Conservation (phyloP, 306 rosid species). For the Ceratonia siliqua region DNA sequence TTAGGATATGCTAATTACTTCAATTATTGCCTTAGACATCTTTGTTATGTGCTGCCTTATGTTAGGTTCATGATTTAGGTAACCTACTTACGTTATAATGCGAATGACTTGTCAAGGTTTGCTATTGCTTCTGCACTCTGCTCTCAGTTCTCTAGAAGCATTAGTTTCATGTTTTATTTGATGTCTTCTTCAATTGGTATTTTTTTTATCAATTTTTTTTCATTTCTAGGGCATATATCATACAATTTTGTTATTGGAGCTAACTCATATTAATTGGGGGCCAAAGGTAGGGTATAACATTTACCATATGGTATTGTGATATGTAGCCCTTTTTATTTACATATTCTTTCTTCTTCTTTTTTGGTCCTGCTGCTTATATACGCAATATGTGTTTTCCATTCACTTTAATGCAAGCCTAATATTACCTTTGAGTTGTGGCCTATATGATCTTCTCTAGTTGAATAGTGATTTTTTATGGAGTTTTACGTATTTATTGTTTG, state of each 20-base stretch:
- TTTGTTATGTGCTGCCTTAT: background rate
- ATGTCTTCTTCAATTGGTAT: constrained; percentile 14
- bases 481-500: constrained; percentile 81
- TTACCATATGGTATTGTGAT: constrained; percentile 74
- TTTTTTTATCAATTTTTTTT: background rate
- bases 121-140: constrained; percentile 8
- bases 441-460: constrained; percentile 27
- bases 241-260: constrained; percentile 95
- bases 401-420: constrained; percentile 12
- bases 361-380: background rate
- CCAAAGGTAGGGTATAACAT: constrained; percentile 94
- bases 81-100: constrained; percentile 67
- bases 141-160: constrained; percentile 3
- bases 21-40: background rate
- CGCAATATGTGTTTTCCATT: background rate
- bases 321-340: background rate
- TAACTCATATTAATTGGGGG: constrained; percentile 95
- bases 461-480: constrained; percentile 49
- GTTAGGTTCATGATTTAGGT: constrained; percentile 79
- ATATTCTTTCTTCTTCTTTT: background rate
- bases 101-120: constrained; percentile 75
- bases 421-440: background rate
- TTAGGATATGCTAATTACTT: background rate
- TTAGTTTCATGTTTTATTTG: background rate
- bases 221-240: constrained; percentile 70